Evolutionary conservation across 208 protist species (phyloP).

Genomic region (Herpetomonas samuelpessoai): DNA sequence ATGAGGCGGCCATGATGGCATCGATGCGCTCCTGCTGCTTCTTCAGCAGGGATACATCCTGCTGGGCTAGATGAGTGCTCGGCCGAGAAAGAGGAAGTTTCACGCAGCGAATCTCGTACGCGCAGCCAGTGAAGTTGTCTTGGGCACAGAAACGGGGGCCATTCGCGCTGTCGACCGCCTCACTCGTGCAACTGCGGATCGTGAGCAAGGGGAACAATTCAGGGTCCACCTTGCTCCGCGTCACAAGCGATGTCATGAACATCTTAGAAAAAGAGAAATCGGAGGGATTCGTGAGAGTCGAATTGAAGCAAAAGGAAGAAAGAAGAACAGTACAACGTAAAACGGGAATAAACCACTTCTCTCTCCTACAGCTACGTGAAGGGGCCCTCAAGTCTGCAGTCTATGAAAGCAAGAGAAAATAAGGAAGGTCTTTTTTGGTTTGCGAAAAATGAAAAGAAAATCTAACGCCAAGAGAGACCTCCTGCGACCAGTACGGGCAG

Average conservation of each 20-base stretch:
- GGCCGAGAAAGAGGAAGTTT: conserved; percentile 12
- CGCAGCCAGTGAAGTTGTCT: conserved; percentile 55
- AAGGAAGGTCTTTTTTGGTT: no score
- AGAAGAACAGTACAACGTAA: neutral
- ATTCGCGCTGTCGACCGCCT: conserved; percentile 70
- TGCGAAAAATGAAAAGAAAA: no score
- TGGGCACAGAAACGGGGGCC: conserved; percentile 75
- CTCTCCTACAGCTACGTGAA: no score
- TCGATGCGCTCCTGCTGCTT: conserved; percentile 50
- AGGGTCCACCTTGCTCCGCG: conserved; percentile 29
- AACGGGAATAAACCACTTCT: no score
- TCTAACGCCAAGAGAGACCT: no score
- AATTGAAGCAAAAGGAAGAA: no score
- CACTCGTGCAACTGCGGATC: conserved; percentile 68
- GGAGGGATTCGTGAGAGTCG: no score
- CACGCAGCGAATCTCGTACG: conserved; percentile 68
- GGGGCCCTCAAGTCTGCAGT: no score
- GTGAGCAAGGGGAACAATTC: conserved; percentile 72
- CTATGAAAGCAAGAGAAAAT: no score
- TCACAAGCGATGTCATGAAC: conserved; percentile 37
- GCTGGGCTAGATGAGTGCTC: neutral
- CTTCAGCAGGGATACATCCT: conserved; percentile 2
- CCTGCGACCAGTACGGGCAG: no score
- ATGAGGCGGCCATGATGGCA: conserved; percentile 35
- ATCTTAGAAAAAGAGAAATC: conserved; percentile 18